phyloP scores from a whole-genome alignment of 2,329 filamentous ascomycete species.

The Cercospora sojina region DNA sequence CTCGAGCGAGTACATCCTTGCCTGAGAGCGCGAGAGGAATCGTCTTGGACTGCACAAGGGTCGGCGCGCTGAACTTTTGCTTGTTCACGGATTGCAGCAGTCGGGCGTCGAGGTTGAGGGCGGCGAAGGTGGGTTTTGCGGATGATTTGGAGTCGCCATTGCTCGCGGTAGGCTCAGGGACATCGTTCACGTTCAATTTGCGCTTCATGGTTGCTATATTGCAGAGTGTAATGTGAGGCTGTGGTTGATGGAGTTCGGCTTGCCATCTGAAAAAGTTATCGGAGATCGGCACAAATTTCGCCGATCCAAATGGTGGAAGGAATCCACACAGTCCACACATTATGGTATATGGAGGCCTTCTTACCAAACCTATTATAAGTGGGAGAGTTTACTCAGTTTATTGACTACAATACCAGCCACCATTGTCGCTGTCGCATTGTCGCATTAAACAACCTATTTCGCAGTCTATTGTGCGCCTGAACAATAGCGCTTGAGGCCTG shows the following conservation, averaged over 20 bases:
- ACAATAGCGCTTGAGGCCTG: too few species aligned
- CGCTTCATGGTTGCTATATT: constrained; percentile 44
- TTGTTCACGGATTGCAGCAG: constrained; percentile 81
- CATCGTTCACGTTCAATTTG: constrained; percentile 51
- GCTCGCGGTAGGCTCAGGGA: constrained; percentile 39
- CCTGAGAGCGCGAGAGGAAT: constrained; percentile 87
- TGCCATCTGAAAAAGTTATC: background rate
- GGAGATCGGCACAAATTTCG: background rate
- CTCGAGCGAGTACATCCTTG: constrained; percentile 85
- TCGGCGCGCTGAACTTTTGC: constrained; percentile 81
- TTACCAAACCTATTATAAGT: too few species aligned
- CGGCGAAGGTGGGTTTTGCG: constrained; percentile 60
- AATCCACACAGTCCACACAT: too few species aligned
- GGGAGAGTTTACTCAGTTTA: too few species aligned
- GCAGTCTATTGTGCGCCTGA: too few species aligned
- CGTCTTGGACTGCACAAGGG: constrained; percentile 80
- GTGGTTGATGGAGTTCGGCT: background rate
- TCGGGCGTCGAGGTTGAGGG: constrained; percentile 77
- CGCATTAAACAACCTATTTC: too few species aligned
- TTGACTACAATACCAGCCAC: too few species aligned
- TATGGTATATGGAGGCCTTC: too few species aligned
- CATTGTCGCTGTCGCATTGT: too few species aligned
- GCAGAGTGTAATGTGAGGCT: background rate
- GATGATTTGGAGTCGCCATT: constrained; percentile 9
- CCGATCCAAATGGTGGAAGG: too few species aligned